Base-by-base conservation (phyloP, 192 early-diverging fungal species). In the Gorgonomyces haynaldii region DNA sequence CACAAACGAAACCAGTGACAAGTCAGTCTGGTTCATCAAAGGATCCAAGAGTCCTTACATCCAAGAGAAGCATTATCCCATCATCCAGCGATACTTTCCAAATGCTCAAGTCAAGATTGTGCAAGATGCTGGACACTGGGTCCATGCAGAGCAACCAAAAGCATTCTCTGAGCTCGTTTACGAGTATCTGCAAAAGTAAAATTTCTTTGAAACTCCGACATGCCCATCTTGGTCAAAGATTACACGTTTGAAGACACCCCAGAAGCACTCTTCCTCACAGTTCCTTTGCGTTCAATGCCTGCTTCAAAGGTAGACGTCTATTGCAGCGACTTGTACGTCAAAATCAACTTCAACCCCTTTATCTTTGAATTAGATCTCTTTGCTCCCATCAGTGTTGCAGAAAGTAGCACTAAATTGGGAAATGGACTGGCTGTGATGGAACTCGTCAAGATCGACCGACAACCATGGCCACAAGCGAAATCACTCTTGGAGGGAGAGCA, bases 71-170 rank as follows among this genome's bases (percentile, higher is more conserved):
- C 40, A 59, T 39, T 56, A 71, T 9, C 66, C 70, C 6, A 49
- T 35, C 9, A 93, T 97, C 46, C 42, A 60, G 34, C 30, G 48
- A 8, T 71, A 75, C 34, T 97, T 97, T 53, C 88, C 94, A 1
- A 56, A 82, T 16, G 57, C 76, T 2, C 50, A 69, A 43, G 46
- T 94, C 19, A 58, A 57, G 9, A 62, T 66, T 42, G 53, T 97
- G 5, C 39, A 4, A 16, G 79, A 95, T 37, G 76, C 89, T 15
- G 91, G 91, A 0, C 93, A 97, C 56, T 97, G 93, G 93, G 40
- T 42, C 3, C 40, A 42, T 23, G 40, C 40, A 6, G 17, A 17
- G 4, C 21, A 17, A 42, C 40, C 40, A 42, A 24, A 42, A 9
- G 40, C 21, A 23, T 42, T 42, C n/a, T n/a, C n/a, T n/a, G n/a